Base-by-base conservation (phyloP, 1,284 basidiomycete genomes). In the Tremellales sp. region DNA sequence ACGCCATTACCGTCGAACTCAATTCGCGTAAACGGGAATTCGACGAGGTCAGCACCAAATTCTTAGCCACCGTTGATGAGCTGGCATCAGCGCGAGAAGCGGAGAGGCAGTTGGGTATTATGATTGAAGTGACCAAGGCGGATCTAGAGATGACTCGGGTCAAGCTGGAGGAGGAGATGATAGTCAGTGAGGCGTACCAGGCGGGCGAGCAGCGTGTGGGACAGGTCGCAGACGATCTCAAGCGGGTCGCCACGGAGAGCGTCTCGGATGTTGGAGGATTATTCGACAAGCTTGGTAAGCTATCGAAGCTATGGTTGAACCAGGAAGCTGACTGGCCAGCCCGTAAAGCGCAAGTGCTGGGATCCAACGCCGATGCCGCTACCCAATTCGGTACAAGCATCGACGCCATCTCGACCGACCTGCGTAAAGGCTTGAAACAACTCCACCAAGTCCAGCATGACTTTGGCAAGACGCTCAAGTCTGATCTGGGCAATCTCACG, bases 21-120 rank as follows among this genome's bases (percentile, higher is more conserved):
- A 76, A 82, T 46, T 82, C 79, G 25, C 82, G 89, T n/a, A 80
- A 85, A 49, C 87, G 90, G 54, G 90, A 96, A 73, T 93, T 91
- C 60, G 89, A 94, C 66, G 84, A 91, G 65, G 85, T 87, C 60
- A 86, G 90, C 51, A 81, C 79, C 0, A 62, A 90, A 46, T 76
- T 96, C 45, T 82, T 84, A 69, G 83, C 81, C 61, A 80, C 82
- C 19, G 84, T 89, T 35, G 80, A 81, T 13, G 90, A 94, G 65
- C 74, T 93, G 47, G 82, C 80, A 52, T 74, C 80, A 19, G 63
- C 64, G 4, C 54, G 64, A 39, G 66, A 72, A 48, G 68, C 68
- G 3, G 81, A 81, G 67, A 78, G 80, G 46, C 78, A 76, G 61
- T 70, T 91, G 54, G 75, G 79, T 49, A 74, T 77, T 46, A 80